Evolutionary conservation across 352 stramenopile species (phyloP).

Genomic region (Pythium coloratum): DNA sequence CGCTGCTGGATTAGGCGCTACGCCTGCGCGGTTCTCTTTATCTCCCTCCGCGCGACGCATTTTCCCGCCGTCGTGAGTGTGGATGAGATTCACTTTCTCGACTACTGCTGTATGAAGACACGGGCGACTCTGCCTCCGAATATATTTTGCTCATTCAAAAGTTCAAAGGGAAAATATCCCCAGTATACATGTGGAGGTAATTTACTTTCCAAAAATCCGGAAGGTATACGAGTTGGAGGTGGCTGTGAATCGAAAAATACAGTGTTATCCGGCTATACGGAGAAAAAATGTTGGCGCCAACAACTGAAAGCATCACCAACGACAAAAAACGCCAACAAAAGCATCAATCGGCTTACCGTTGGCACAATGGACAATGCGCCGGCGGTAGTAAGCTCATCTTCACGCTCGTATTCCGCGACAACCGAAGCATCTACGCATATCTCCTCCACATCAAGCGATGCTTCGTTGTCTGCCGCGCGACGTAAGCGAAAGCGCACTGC

Average conservation of each 20-base stretch:
- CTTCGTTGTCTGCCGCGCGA: neutral
- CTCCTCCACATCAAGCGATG: neutral
- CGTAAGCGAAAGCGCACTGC: constrained; percentile 48
- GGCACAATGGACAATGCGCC: constrained; percentile 2
- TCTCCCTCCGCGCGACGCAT: constrained; percentile 69
- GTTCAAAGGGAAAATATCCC: constrained; percentile 22
- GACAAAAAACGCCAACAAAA: neutral
- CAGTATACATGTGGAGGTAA: constrained; percentile 21
- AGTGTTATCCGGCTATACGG: constrained; percentile 18
- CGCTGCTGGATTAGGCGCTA: neutral
- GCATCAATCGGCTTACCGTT: neutral
- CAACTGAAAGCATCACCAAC: no score
- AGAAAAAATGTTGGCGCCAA: neutral
- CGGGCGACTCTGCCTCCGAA: neutral
- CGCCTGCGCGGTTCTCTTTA: constrained; percentile 52
- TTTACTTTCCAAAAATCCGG: constrained; percentile 6
- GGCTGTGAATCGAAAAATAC: neutral
- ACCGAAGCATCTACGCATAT: neutral
- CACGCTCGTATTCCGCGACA: neutral
- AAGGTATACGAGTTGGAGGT: neutral
- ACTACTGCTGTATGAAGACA: neutral
- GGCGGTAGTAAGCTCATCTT: constrained; percentile 1
- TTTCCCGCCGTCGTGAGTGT: neutral
- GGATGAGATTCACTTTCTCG: neutral
- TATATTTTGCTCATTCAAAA: constrained; percentile 36